Percentiles rank a stretch among this genome's conserved stretches.
phyloP scores from a whole-genome alignment of 768 basidiomycete species.

The Leccinum disarticulatum region DNA sequence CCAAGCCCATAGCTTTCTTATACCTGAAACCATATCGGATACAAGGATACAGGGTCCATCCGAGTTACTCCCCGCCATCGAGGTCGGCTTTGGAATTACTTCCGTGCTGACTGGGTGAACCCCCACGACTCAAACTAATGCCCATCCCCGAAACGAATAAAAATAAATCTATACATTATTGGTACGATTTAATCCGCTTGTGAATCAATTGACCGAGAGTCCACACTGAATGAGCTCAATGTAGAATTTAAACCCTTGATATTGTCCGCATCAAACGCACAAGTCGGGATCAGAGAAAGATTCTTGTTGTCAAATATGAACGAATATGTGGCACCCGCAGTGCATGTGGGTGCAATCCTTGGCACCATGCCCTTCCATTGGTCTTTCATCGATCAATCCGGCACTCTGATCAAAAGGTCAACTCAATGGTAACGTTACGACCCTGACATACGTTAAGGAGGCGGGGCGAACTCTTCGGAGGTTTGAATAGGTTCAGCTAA shows the following conservation, averaged over 20 bases:
- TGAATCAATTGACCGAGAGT: not conserved
- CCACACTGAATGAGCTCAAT: not conserved
- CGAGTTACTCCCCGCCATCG: not conserved
- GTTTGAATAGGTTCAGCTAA: not conserved
- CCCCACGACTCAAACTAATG: not conserved
- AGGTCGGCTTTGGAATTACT: not conserved
- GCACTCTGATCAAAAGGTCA: not conserved
- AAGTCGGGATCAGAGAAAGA: not conserved
- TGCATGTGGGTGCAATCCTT: not conserved
- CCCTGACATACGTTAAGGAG: not conserved
- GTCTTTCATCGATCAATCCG: not conserved
- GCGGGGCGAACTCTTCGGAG: not conserved
- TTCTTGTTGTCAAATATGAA: not conserved
- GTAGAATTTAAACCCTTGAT: not conserved
- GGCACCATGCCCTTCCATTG: not conserved
- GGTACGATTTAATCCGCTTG: not conserved
- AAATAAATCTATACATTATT: not conserved
- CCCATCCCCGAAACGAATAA: not conserved
- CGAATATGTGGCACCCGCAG: not conserved
- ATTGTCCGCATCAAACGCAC: not conserved
- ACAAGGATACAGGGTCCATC: not conserved
- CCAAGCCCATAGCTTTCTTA: not conserved
- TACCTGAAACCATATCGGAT: not conserved
- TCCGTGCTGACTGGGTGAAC: not conserved
- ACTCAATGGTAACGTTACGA: not conserved